A percentile compares a stretch with the other conserved stretches of the same genome.
Evolutionary conservation across 2,329 filamentous ascomycete genomes (phyloP).

Genomic region (Aspergillus pseudotamarii): DNA sequence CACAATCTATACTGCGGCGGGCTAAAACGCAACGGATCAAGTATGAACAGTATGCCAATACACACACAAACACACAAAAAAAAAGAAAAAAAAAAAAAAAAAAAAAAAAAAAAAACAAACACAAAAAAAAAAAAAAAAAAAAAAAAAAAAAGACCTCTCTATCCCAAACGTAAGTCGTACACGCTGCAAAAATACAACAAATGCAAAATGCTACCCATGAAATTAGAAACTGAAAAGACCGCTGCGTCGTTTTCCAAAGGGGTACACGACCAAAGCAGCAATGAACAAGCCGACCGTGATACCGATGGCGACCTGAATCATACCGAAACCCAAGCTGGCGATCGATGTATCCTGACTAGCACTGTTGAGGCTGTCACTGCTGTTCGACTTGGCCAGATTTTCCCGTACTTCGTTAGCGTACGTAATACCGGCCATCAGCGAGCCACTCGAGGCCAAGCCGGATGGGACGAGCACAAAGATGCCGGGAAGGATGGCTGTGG

Average conservation of each 20-base stretch:
- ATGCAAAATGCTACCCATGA: neutral
- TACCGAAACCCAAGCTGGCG: constrained; percentile 42
- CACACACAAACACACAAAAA: no score
- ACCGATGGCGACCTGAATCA: constrained; percentile 45
- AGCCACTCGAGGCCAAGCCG: constrained; percentile 59
- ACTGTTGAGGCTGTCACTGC: constrained; percentile 1
- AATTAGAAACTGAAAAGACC: constrained; percentile 41
- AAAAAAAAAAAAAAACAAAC: neutral
- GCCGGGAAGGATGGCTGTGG: constrained; percentile 79
- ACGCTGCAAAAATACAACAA: neutral
- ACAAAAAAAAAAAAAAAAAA: neutral
- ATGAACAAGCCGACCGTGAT: constrained; percentile 46
- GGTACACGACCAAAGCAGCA: constrained; percentile 44
- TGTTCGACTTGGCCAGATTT: constrained; percentile 17
- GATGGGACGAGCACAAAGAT: constrained; percentile 72
- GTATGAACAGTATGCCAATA: neutral
- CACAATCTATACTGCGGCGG: neutral
- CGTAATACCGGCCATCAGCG: constrained; percentile 56
- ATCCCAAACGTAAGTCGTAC: neutral
- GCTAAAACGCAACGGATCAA: neutral
- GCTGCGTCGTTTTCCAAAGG: constrained; percentile 43
- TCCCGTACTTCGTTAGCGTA: constrained; percentile 56
- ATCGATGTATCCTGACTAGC: constrained; percentile 23
- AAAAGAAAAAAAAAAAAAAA: neutral
- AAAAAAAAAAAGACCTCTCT: neutral